A percentile compares a stretch with the other conserved stretches of the same genome.
Conservation (phyloP, 2,329 filamentous ascomycete species). For the Coniella vitis region DNA sequence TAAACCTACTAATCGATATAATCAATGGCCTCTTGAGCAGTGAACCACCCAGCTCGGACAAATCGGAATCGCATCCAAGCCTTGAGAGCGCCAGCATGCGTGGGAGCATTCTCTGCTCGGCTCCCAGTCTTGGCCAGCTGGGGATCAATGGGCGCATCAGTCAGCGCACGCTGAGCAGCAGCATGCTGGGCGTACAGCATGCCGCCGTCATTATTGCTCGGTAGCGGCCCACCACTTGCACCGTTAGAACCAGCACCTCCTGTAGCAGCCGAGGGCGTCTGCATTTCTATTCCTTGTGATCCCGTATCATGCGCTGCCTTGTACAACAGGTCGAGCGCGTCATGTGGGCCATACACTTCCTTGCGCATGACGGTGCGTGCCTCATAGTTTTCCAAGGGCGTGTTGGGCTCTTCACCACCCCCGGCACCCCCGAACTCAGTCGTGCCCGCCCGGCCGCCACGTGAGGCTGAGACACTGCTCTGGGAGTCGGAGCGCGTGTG, state of each 20-base stretch:
- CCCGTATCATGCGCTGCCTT: constrained; percentile 54
- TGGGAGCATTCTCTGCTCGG: constrained; percentile 36
- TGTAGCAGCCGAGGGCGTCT: not conserved
- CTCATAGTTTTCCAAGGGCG: constrained; percentile 58
- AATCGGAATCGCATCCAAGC: constrained; percentile 93
- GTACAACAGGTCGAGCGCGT: constrained; percentile 85
- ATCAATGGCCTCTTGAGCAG: constrained; percentile 81
- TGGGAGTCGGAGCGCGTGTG: constrained; percentile 25
- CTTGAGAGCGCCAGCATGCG: constrained; percentile 64
- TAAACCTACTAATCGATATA: constrained; percentile 80
- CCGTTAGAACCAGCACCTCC: no score
- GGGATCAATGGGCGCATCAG: constrained; percentile 36
- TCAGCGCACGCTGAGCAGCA: constrained; percentile 17
- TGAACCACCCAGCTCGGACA: constrained; percentile 96
- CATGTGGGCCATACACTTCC: constrained; percentile 84
- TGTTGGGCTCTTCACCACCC: constrained; percentile 48
- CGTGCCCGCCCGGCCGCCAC: constrained; percentile 18
- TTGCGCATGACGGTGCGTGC: constrained; percentile 58
- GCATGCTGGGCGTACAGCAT: constrained; percentile 17
- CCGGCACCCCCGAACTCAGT: constrained; percentile 24
- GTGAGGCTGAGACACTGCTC: constrained; percentile 25
- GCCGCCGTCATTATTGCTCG: not conserved
- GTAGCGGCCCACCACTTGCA: not conserved
- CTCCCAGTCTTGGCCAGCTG: constrained; percentile 36
- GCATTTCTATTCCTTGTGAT: constrained; percentile 2